Evolutionary conservation across 2,329 filamentous ascomycete genomes (phyloP).

Genomic region (Fusarium verrucosum): DNA sequence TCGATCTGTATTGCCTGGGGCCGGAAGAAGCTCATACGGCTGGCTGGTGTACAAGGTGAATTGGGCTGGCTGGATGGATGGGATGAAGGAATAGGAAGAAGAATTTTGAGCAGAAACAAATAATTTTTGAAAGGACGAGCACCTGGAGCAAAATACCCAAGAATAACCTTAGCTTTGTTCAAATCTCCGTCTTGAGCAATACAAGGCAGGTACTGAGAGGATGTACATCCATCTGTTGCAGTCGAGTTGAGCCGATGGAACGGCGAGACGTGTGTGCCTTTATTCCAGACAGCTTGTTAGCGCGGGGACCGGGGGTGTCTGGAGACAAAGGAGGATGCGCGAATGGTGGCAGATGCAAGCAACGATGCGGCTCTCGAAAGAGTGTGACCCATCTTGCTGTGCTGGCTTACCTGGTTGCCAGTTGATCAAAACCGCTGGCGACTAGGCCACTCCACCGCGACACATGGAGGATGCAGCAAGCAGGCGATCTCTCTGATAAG

Average conservation of each 20-base stretch:
- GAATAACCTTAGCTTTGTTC: slow-evolving; percentile 24
- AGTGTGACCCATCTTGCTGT: slow-evolving; percentile 83
- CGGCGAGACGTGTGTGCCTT: slow-evolving; percentile 65
- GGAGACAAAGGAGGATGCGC: slow-evolving; percentile 52
- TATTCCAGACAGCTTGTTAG: slow-evolving; percentile 66
- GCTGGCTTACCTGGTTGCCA: slow-evolving; percentile 88
- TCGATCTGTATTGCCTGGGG: slow-evolving; percentile 15
- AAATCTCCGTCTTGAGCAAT: slow-evolving; percentile 56
- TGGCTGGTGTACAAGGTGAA: slow-evolving; percentile 9
- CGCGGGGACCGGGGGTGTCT: slow-evolving; percentile 61
- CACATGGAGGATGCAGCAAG: slow-evolving; percentile 55
- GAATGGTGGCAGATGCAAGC: slow-evolving; percentile 64
- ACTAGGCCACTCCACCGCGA: slow-evolving; percentile 70
- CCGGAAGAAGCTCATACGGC: slow-evolving; percentile 3
- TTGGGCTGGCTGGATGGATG: slow-evolving; percentile 11
- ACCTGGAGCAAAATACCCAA: slow-evolving; percentile 10
- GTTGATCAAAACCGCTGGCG: slow-evolving; percentile 73
- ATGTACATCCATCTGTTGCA: slow-evolving; percentile 53
- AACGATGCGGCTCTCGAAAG: slow-evolving; percentile 71
- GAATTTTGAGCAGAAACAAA: slow-evolving; percentile 29
- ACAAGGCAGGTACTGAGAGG: slow-evolving; percentile 16
- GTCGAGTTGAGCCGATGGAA: slow-evolving; percentile 60
- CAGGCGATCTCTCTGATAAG: slow-evolving; percentile 59
- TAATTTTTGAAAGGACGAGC: slow-evolving; percentile 2
- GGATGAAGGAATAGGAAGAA: slow-evolving; percentile 6